These are phyloP conservation scores for Entomortierella lignicola DNA, from an alignment of 192 early-diverging fungal genomes.

Conservation along the genomic window DNA sequence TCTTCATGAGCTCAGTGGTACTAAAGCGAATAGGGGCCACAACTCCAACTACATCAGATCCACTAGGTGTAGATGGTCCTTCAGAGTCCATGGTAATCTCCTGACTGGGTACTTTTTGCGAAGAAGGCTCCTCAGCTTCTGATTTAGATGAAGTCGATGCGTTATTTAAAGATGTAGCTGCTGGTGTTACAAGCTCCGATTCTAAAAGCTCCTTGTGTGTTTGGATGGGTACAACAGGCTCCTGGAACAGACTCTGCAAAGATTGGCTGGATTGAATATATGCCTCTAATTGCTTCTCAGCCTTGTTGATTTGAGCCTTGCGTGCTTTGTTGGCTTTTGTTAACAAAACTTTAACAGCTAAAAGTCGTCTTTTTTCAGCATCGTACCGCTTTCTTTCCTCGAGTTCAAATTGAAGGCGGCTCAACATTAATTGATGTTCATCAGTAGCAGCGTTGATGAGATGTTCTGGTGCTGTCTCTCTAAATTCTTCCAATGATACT, in stretches of 20 bases:
- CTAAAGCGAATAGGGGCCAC: slow-evolving; percentile 15
- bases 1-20: slow-evolving; percentile 13
- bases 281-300: slow-evolving; percentile 30
- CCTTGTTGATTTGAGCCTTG: slow-evolving; percentile 23
- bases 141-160: background rate
- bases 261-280: slow-evolving; percentile 33
- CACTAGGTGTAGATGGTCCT: background rate
- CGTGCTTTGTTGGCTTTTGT: slow-evolving; percentile 41
- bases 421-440: slow-evolving; percentile 43
- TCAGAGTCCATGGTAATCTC: background rate
- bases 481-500: slow-evolving; percentile 42
- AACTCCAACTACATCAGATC: background rate
- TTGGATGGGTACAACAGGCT: slow-evolving; percentile 25
- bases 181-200: background rate
- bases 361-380: slow-evolving; percentile 48
- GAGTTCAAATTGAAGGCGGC: slow-evolving; percentile 48
- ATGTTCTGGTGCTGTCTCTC: slow-evolving; percentile 17
- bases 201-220: slow-evolving; percentile 15
- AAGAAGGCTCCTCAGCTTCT: background rate
- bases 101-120: background rate
- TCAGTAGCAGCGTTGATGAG: slow-evolving; percentile 9
- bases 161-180: background rate
- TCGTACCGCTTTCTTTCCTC: slow-evolving; percentile 47
- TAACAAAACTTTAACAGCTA: slow-evolving; percentile 32
- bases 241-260: slow-evolving; percentile 33